Base-by-base conservation (phyloP, 148 eudicot species). In the Bassia scoparia region DNA sequence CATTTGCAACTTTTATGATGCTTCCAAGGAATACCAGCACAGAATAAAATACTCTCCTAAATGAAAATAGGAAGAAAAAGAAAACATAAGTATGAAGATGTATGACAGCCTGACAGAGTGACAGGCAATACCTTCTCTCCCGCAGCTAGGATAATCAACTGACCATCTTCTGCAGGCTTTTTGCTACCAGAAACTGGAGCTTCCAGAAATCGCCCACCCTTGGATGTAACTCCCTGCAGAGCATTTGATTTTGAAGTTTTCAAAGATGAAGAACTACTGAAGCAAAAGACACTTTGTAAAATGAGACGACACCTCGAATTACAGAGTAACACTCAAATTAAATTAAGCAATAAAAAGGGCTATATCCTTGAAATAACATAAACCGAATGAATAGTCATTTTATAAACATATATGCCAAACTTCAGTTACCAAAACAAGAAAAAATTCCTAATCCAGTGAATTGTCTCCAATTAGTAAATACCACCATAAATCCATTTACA, bases 81-180 rank as follows among this genome's bases (percentile, higher is more conserved):
- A 24, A 21, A 11, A n/a, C 8, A 23, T 73, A 37, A 13, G 20
- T n/a, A 18, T 11, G 9, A 60, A 16, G 18, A 61, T 64, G 60
- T 59, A 34, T 56, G 67, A 33, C 54, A 44, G 9, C 37, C n/a
- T n/a, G n/a, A n/a, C n/a, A n/a, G n/a, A n/a, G n/a, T n/a, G n/a
- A n/a, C 13, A 33, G 55, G 38, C 38, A 52, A 60, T 77, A 95
- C 99, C 96, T 92, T 92, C 49, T 87, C 90, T 74, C 97, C 99
- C 59, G 94, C 99, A 79, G 99, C 96, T 73, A 95, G 94, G 69
- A 95, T 95, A 20, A 95, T 87, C 59, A 95, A 71, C 80, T 95
- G 99, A 78, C 99, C 99, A 81, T 92, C 97, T 81, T 95, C 99
- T 74, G 99, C 99, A 49, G 97, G 99, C 82, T 95, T 92, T 84